These are phyloP conservation scores for Aspergillus pseudotamarii DNA, from an alignment of 2,329 filamentous ascomycete species.

Conservation along the genomic window DNA sequence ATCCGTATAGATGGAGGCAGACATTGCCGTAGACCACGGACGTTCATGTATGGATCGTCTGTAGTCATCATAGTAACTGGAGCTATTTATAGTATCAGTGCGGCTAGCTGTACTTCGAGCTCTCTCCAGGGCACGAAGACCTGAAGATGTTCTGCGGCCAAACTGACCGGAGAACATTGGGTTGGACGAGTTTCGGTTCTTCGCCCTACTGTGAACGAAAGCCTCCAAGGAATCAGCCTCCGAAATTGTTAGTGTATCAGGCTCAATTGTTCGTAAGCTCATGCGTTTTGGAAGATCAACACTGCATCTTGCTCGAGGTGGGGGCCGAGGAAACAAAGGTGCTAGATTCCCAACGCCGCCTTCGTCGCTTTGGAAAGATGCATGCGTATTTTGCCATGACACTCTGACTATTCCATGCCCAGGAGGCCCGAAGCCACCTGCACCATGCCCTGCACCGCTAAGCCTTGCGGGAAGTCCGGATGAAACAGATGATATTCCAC, in stretches of 20 bases:
- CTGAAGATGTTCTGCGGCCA: slow-evolving; percentile 36
- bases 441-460: slow-evolving; percentile 47
- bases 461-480: slow-evolving; percentile 42
- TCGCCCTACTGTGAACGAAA: slow-evolving; percentile 43
- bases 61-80: slow-evolving; percentile 34
- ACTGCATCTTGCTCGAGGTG: slow-evolving; percentile 29
- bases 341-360: slow-evolving; percentile 38
- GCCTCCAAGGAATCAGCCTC: slow-evolving; percentile 42
- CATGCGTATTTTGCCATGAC: slow-evolving; percentile 43
- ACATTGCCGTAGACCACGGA: slow-evolving; percentile 37
- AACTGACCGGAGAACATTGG: slow-evolving; percentile 41
- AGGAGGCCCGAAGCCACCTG: slow-evolving; percentile 41
- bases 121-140: slow-evolving; percentile 36
- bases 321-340: slow-evolving; percentile 40
- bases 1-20: slow-evolving; percentile 40
- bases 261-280: slow-evolving; percentile 35
- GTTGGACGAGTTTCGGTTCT: slow-evolving; percentile 41
- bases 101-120: slow-evolving; percentile 40
- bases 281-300: slow-evolving; percentile 33
- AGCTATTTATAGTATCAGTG: slow-evolving; percentile 38
- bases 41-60: slow-evolving; percentile 35
- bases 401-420: slow-evolving; percentile 37
- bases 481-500: slow-evolving; percentile 40
- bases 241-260: slow-evolving; percentile 33
- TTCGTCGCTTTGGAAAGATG: slow-evolving; percentile 39